Base-by-base conservation (phyloP, 2,329 filamentous ascomycete species). In the Zymoseptoria pseudotritici region DNA sequence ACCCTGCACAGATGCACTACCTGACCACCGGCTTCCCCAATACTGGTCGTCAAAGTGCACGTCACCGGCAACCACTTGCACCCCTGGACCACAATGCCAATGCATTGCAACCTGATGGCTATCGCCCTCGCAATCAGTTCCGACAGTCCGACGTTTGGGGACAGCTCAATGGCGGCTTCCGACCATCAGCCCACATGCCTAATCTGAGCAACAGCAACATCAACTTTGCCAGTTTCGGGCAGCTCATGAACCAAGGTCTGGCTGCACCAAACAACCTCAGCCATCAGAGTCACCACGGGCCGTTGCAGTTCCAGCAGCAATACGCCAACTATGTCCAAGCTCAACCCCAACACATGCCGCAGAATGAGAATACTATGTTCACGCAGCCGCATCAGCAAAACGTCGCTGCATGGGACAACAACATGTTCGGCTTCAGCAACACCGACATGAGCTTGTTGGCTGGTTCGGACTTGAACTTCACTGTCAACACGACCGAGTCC, bases 1-100 rank as follows among this genome's bases (percentile, higher is more conserved):
- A 67, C 21, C 65, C 67, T 24, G 53, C 58, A 4, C 29, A 53
- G 29, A 60, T 66, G 60, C 60, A 65, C 55, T 62, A 62, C 54
- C 60, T 66, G 52, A 66, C 61, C 13, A 19, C 51, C 19, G 58
- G 58, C 46, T 64, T 62, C 60, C 29, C 26, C 9, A 31, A 31
- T 26, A 24, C 20, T 24, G n/a, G 20, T n/a, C 22, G 10, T 19
- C 29, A 24, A 8, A 53, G 26, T 29, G 7, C 20, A 19, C 11
- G 11, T 29, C 52, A 29, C 52, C 52, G 52, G 3, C 29, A 24
- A 8, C n/a, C 52, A 53, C 52, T 29, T 19, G 52, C 17, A 29
- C 52, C 52, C 1, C 9, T 53, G 22, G 52, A 29, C 19, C 26
- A 26, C 29, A 29, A 19, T 29, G 20, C 52, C n/a, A 53, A 19